Evolutionary conservation across 495 filamentous ascomycete genomes (phyloP).

Genomic region (Rostrohypoxylon terebratum): DNA sequence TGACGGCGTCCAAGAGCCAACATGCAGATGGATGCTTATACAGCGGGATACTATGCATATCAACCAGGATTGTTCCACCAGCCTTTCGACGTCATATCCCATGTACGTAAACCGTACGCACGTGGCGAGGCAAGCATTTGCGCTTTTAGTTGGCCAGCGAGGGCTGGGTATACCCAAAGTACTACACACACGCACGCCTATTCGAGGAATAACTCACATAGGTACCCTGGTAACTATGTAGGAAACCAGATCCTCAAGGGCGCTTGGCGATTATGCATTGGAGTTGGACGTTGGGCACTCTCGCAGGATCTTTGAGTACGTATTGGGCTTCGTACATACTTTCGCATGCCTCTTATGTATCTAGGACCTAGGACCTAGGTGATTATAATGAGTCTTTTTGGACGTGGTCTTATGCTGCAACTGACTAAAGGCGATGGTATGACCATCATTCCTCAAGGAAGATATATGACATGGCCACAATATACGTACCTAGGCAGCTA

Average conservation of each 20-base stretch:
- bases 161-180: slow-evolving; percentile 25
- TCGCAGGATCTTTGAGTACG: slow-evolving; percentile 28
- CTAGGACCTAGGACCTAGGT: background rate
- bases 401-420: slow-evolving; percentile 3
- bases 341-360: background rate
- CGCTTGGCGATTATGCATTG: slow-evolving; percentile 33
- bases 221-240: slow-evolving; percentile 29
- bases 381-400: background rate
- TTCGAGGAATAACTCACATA: slow-evolving; percentile 24
- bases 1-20: slow-evolving; percentile 18
- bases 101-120: slow-evolving; percentile 26
- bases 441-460: background rate
- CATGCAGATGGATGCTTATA: slow-evolving; percentile 24
- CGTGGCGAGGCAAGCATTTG: slow-evolving; percentile 41
- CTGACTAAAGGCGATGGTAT: background rate
- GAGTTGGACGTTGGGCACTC: slow-evolving; percentile 38
- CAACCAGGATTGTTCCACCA: slow-evolving; percentile 21
- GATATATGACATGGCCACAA: slow-evolving; percentile 5
- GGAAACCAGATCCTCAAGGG: slow-evolving; percentile 17
- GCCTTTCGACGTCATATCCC: slow-evolving; percentile 33
- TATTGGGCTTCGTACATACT: slow-evolving; percentile 29
- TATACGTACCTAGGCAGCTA: too few relatives aligned
- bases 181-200: slow-evolving; percentile 25
- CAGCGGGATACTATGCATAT: slow-evolving; percentile 26
- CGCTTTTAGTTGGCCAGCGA: slow-evolving; percentile 7